phyloP scores from a whole-genome alignment of 192 early-diverging fungal genomes.

The Coemansia sp. region DNA sequence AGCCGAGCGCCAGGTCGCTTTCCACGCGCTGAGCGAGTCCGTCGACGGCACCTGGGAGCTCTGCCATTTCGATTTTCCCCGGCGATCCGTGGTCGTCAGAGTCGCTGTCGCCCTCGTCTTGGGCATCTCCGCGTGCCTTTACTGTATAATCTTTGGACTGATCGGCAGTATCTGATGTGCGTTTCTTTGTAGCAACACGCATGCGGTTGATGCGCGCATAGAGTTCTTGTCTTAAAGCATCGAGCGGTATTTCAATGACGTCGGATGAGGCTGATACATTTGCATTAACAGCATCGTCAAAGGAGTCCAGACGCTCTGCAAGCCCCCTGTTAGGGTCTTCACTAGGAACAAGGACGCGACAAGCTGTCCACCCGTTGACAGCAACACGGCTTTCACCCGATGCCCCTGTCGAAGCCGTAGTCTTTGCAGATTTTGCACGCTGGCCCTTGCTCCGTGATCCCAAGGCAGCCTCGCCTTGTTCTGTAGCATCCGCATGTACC shows the following conservation, averaged over 20 bases:
- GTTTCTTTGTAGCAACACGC: constrained; percentile 2
- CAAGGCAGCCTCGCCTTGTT: neutral
- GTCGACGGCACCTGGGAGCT: constrained; percentile 30
- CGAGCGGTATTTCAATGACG: constrained; percentile 27
- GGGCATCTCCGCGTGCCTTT: neutral
- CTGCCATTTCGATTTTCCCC: neutral
- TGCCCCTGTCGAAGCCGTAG: neutral
- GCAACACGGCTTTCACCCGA: constrained; percentile 53
- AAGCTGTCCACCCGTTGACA: constrained; percentile 68
- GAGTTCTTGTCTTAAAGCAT: constrained; percentile 37
- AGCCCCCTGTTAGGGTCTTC: constrained; percentile 25
- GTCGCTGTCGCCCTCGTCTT: neutral
- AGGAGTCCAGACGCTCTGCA: constrained; percentile 15
- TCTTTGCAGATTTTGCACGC: neutral
- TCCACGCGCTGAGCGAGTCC: constrained; percentile 43
- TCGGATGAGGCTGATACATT: neutral
- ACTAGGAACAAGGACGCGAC: constrained; percentile 43
- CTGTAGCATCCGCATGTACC: neutral
- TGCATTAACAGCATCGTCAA: neutral
- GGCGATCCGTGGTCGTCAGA: neutral
- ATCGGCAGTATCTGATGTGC: neutral
- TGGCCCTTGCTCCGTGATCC: neutral
- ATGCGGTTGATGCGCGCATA: constrained; percentile 10
- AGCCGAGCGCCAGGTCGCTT: constrained; percentile 35
- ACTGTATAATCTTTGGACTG: neutral